Conservation (phyloP, 2,329 filamentous ascomycete species). For the Dactylellina drechsleri region DNA sequence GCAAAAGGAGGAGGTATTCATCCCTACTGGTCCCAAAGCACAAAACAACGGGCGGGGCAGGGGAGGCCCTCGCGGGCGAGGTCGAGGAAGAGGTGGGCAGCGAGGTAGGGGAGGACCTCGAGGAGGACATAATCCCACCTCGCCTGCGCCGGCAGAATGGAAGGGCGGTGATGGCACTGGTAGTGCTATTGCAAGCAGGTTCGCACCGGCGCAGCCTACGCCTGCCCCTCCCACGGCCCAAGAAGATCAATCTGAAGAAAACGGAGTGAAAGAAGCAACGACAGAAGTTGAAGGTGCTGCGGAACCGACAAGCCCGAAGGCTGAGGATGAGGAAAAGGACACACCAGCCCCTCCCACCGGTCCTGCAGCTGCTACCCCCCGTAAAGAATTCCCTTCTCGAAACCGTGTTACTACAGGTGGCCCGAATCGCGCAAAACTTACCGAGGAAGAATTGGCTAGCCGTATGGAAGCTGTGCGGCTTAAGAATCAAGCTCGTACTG, state of each 20-base stretch:
- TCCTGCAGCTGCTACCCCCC: conserved; percentile 30
- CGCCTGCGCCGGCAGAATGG: conserved; percentile 21
- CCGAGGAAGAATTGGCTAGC: conserved; percentile 69
- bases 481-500: conserved; percentile 57
- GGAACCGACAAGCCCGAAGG: conserved; percentile 29
- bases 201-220: conserved; percentile 20
- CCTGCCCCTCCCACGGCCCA: conserved; percentile 5
- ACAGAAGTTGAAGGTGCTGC: conserved; percentile 6
- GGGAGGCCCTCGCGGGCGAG: conserved; percentile 31
- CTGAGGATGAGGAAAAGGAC: conserved; percentile 23
- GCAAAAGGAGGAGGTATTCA: conserved; percentile 46
- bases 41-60: conserved; percentile 50
- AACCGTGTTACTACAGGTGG: conserved; percentile 40
- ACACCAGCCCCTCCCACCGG: conserved; percentile 23
- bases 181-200: conserved; percentile 29
- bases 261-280: conserved; percentile 3
- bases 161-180: conserved; percentile 30
- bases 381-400: conserved; percentile 43
- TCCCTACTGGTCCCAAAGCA: conserved; percentile 49
- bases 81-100: conserved; percentile 31
- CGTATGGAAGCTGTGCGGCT: conserved; percentile 66
- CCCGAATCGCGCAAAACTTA: conserved; percentile 61
- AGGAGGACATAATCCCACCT: conserved; percentile 22
- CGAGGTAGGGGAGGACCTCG: conserved; percentile 30
- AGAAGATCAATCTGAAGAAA: conserved; percentile 35